Evolutionary conservation across 129 eudicot genomes (phyloP).

Genomic region (Cynara cardunculus): DNA sequence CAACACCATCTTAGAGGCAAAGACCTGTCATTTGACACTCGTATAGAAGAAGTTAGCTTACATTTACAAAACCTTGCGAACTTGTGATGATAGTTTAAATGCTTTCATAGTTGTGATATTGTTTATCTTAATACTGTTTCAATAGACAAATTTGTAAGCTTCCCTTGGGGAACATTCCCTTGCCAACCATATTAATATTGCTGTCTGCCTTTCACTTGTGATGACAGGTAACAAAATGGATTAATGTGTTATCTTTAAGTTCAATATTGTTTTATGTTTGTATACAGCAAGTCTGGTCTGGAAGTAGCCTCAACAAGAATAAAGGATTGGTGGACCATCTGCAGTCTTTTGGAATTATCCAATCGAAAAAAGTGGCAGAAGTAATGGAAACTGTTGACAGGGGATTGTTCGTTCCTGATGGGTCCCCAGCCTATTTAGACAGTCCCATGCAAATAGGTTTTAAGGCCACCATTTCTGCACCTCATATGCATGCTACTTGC

Average conservation of each 20-base stretch:
- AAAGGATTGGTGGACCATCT: conserved; percentile 68
- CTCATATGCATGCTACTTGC: conserved; percentile 99
- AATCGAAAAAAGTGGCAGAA: conserved; percentile 70
- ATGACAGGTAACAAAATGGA: not conserved
- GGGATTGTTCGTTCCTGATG: conserved; percentile 87
- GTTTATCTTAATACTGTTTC: not conserved
- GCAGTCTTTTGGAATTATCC: conserved; percentile 60
- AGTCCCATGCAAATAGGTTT: conserved; percentile 87
- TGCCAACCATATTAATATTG: not conserved
- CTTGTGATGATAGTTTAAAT: not conserved
- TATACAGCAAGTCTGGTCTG: conserved; percentile 57
- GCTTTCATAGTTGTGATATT: not conserved
- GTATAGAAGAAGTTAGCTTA: not conserved
- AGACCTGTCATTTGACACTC: not conserved
- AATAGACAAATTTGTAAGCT: not conserved
- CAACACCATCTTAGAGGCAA: not conserved
- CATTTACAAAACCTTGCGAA: not conserved
- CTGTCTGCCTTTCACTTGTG: not conserved
- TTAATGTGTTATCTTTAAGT: not conserved
- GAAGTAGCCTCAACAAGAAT: conserved; percentile 50
- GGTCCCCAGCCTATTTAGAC: conserved; percentile 67
- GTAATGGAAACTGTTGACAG: conserved; percentile 82
- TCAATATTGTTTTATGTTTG: conserved; percentile 28
- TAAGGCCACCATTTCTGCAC: conserved; percentile 96
- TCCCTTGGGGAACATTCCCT: not conserved